These are phyloP conservation scores for Mycosphaerella arachidis DNA, from an alignment of 2,329 filamentous ascomycete genomes.

Conservation along the genomic window DNA sequence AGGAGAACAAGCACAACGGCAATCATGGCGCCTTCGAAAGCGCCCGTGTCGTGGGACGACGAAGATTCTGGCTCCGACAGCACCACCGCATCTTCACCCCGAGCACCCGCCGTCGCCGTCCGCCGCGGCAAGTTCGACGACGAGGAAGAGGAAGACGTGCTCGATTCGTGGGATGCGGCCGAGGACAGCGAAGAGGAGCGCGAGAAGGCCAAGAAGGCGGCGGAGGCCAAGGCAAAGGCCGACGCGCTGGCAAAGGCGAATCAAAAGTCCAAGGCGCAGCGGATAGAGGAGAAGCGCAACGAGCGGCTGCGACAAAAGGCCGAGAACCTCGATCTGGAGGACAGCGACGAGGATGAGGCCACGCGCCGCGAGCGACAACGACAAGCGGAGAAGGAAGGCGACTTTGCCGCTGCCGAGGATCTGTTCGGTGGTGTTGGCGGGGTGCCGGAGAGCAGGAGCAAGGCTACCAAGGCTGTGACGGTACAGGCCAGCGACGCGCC, in stretches of 20 bases:
- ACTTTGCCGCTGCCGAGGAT: slow-evolving; percentile 85
- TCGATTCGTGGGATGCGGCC: slow-evolving; percentile 94
- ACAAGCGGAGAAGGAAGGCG: slow-evolving; percentile 77
- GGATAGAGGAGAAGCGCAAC: slow-evolving; percentile 71
- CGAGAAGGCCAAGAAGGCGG: slow-evolving; percentile 86
- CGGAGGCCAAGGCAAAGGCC: slow-evolving; percentile 80
- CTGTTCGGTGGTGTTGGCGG: slow-evolving; percentile 74
- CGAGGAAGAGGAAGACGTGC: slow-evolving; percentile 82
- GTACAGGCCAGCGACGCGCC: slow-evolving; percentile 68
- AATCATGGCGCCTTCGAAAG: slow-evolving; percentile 33
- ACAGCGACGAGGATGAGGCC: slow-evolving; percentile 67
- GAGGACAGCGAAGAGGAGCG: slow-evolving; percentile 96
- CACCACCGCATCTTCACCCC: slow-evolving; percentile 46
- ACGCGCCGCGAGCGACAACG: slow-evolving; percentile 69
- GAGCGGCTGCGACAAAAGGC: slow-evolving; percentile 55
- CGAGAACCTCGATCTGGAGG: slow-evolving; percentile 53
- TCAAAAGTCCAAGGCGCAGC: slow-evolving; percentile 84
- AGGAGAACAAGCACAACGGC: slow-evolving; percentile 21
- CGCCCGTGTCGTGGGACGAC: slow-evolving; percentile 37
- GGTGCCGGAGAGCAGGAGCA: slow-evolving; percentile 65
- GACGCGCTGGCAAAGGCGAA: slow-evolving; percentile 81
- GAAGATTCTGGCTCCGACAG: slow-evolving; percentile 50
- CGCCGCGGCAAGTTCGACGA: slow-evolving; percentile 77
- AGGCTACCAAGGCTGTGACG: slow-evolving; percentile 60
- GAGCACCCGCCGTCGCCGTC: slow-evolving; percentile 38